These are phyloP conservation scores for Luffa acutangula DNA, from an alignment of 306 rosid genomes.

Conservation along the genomic window DNA sequence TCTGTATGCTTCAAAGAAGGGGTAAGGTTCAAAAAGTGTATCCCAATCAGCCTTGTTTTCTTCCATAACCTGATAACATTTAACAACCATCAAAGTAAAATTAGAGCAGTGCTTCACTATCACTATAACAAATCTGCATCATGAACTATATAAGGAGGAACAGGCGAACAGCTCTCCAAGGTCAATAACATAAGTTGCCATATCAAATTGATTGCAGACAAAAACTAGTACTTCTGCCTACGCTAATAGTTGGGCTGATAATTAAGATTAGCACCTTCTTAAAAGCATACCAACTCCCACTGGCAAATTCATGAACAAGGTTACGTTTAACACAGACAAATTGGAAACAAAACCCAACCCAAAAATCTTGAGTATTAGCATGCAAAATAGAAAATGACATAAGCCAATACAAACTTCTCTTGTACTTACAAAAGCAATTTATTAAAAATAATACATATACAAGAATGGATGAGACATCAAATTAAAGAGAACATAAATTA, in stretches of 20 bases:
- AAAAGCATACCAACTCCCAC: not conserved
- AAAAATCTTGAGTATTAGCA: not conserved
- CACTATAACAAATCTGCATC: not conserved
- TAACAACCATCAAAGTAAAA: slow-evolving; percentile 16
- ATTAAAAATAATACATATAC: not conserved
- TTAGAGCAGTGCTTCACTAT: not conserved
- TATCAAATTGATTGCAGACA: not conserved
- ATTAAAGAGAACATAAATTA: not conserved
- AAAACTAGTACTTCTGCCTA: not conserved
- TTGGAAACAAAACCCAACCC: not conserved
- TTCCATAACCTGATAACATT: slow-evolving; percentile 68
- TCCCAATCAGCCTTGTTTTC: slow-evolving; percentile 77
- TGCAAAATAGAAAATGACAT: not conserved
- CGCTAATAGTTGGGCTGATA: not conserved
- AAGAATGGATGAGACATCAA: not conserved
- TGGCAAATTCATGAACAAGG: not conserved
- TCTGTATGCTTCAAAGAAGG: slow-evolving; percentile 81
- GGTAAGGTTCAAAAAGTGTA: slow-evolving; percentile 74
- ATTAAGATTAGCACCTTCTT: not conserved
- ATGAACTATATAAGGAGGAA: not conserved
- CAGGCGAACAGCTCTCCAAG: not conserved
- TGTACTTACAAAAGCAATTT: not conserved
- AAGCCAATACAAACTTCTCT: not conserved
- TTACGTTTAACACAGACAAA: not conserved
- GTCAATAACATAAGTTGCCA: not conserved